These are phyloP conservation scores for Colletotrichum tofieldiae DNA, from an alignment of 2,329 filamentous ascomycete genomes.

Conservation along the genomic window DNA sequence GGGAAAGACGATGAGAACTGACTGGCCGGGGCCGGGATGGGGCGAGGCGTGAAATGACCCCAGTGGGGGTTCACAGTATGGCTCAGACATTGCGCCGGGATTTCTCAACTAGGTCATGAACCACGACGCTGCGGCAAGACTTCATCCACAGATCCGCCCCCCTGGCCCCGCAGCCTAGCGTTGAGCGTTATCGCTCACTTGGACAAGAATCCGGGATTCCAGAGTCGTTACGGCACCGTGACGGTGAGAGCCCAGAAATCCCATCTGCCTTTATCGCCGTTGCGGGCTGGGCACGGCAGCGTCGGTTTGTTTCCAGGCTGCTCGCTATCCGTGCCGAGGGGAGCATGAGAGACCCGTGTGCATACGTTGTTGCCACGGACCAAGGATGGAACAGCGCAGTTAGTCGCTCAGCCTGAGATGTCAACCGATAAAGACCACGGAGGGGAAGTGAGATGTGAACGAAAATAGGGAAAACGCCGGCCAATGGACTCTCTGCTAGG, in stretches of 20 bases:
- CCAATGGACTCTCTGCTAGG: neutral
- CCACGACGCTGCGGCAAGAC: neutral
- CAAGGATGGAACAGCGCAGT: neutral
- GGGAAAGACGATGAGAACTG: constrained; percentile 1
- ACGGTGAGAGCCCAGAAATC: constrained; percentile 2
- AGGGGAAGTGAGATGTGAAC: too few species aligned
- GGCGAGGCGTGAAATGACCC: constrained; percentile 13
- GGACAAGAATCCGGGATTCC: neutral
- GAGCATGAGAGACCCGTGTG: neutral
- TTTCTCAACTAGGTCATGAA: neutral
- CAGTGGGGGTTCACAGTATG: neutral
- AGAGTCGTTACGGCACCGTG: neutral
- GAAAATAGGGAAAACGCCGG: neutral
- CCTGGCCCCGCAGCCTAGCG: neutral
- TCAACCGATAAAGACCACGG: neutral
- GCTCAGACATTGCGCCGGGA: too few species aligned
- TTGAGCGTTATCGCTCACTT: constrained; percentile 7
- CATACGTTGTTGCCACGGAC: neutral
- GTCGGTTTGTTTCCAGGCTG: neutral
- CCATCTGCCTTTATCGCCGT: neutral
- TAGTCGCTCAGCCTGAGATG: neutral
- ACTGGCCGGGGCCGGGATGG: constrained; percentile 23
- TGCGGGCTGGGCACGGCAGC: constrained; percentile 3
- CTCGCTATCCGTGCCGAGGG: constrained; percentile 1
- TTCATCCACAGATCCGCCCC: neutral